Base-by-base conservation (phyloP, 179 eudicot genomes). In the Silene noctiflora region DNA sequence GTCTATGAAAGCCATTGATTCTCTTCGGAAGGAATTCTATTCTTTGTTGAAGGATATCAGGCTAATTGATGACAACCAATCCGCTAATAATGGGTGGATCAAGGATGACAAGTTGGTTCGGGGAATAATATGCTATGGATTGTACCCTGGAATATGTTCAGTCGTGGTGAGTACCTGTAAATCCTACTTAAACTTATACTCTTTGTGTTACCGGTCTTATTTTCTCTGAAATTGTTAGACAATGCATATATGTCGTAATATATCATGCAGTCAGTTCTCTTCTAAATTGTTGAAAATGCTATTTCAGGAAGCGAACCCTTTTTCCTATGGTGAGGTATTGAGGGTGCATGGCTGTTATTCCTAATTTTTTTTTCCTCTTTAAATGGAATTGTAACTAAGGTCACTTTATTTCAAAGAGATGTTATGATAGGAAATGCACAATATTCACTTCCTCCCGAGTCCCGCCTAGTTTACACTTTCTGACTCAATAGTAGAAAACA, bases 1-100 rank as follows among this genome's bases (percentile, higher is more conserved):
- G 82, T 93, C 99, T 69, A 95, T 96, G 76, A 97, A 96, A 86
- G 99, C 99, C 51, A 96, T 96, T 77, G 94, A 93, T 87, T 93
- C 98, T 76, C 91, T 96, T 72, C 88, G 98, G 65, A 96, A 90
- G 83, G 98, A 96, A 74, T 96, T 96, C 75, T 84, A 78, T 76
- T 91, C 77, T 77, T 91, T 96, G 64, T 76, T 96, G 76, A 93
- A 84, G 85, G 97, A 93, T 79, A 93, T 93, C 76, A 89, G 89
- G 63, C 80, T 96, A 72, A 80, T 96, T 72, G 90, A 90, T n/a
- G 87, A 82, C 9, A 91, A 88, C 81, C 75, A 84, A 46, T 80
- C 86, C 71, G 75, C 80, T 29, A 85, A 87, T 77, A 93, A 89
- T 56, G 46, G 64, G 81, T 78, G 91, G 75, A 93, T 96, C 82